These are phyloP conservation scores for Neofusicoccum kwambonambiense DNA, from an alignment of 2,329 filamentous ascomycete species.

Conservation along the genomic window DNA sequence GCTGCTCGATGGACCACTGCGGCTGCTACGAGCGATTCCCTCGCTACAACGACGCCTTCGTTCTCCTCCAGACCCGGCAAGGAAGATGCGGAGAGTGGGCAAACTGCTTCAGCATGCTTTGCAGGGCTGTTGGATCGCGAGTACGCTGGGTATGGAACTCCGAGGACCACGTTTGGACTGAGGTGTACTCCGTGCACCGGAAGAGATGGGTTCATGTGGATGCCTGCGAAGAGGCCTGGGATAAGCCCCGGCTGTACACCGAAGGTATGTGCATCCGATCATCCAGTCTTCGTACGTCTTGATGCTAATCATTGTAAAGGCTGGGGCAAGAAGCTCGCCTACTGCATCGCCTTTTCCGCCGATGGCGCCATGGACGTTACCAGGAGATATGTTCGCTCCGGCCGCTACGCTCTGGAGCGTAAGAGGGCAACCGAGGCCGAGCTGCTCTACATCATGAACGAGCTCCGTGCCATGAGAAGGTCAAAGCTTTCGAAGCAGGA, in stretches of 20 bases:
- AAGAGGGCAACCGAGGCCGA: constrained; percentile 84
- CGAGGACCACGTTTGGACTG: constrained; percentile 97
- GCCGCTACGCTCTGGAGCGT: constrained; percentile 69
- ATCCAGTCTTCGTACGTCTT: constrained; percentile 7
- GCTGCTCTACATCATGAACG: constrained; percentile 84
- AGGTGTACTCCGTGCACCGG: constrained; percentile 92
- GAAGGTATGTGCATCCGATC: constrained; percentile 59
- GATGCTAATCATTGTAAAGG: constrained; percentile 46
- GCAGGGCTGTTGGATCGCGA: constrained; percentile 83
- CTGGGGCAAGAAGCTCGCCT: constrained; percentile 95
- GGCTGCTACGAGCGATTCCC: constrained; percentile 84
- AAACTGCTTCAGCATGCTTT: constrained; percentile 98
- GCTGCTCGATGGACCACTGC: constrained; percentile 75
- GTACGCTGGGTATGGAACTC: constrained; percentile 98
- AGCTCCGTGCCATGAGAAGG: constrained; percentile 82
- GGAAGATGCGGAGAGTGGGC: constrained; percentile 95
- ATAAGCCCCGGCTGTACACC: constrained; percentile 86
- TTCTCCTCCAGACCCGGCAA: constrained; percentile 78
- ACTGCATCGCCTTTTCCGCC: constrained; percentile 94
- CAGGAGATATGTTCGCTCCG: constrained; percentile 68
- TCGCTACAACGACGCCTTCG: constrained; percentile 92
- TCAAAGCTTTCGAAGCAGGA: constrained; percentile 83
- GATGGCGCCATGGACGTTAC: constrained; percentile 73
- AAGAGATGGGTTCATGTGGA: constrained; percentile 97
- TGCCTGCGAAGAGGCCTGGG: constrained; percentile 91